Base-by-base conservation (phyloP, 768 basidiomycete species). In the Podaxis pistillaris region DNA sequence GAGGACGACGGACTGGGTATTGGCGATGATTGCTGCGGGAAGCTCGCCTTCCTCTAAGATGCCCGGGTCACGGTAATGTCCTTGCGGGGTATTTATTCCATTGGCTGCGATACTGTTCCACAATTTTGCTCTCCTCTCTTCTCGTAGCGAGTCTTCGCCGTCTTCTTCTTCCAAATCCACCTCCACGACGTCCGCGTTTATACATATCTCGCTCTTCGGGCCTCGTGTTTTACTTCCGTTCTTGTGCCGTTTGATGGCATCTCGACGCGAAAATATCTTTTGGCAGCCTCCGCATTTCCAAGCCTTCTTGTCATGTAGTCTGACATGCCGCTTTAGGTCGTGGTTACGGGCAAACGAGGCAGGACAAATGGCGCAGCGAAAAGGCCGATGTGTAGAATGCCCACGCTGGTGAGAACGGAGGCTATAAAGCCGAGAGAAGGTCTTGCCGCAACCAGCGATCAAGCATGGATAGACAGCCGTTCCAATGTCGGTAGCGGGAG, bases 391-490 rank as follows among this genome's bases (percentile, higher is more conserved):
- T 0, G 78, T 70, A 3, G 87, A 78, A 67, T 92, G 90, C 33
- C 83, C 72, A 41, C 85, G 86, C 68, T 90, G 85, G 72, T 93
- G 91, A 2, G 84, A 81, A 4, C 90, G 88, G 7, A 93, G 80
- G 66, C 78, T 83, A 72, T 86, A 89, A 12, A 91, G 78, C 11
- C 87, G 84, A 51, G 85, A 81, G 70, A 93, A 93, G 5, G 78
- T 83, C 74, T 89, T 91, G 63, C 74, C 77, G 70, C 91, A 93
- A 36, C 81, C 77, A 28, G 80, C 74, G 17, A 85, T 76, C n/a
- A 86, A 79, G 70, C 91, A 93, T 4, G 91, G 91, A 67, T 91
- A 87, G n/a, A 92, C 89, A 7, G 90, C 89, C 12, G 90, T 88
- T 38, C 84, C 86, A 52, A 88, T 88, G 67, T 87, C 86, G 30